A percentile compares a stretch with the other conserved stretches of the same genome.
These are phyloP conservation scores for Beauveria sp. DNA, from an alignment of 2,329 filamentous ascomycete species.

Conservation along the genomic window DNA sequence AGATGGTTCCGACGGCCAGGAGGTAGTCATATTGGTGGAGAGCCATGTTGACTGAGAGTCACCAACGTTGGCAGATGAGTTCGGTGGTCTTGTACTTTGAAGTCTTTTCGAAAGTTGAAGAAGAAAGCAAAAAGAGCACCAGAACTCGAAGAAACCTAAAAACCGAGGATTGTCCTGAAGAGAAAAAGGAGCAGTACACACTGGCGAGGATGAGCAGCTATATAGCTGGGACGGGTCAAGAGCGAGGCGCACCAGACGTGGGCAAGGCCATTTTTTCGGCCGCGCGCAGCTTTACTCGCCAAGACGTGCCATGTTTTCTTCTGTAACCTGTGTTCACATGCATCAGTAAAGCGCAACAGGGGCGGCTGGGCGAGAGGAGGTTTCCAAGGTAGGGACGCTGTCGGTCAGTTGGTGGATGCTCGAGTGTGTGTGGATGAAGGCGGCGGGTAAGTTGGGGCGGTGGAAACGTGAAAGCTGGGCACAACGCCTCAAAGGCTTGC, in stretches of 20 bases:
- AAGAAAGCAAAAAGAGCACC: neutral
- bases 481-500: neutral
- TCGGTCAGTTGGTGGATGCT: neutral
- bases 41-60: neutral
- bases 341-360: neutral
- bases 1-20: constrained; percentile 56
- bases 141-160: neutral
- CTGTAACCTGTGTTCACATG: neutral
- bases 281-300: neutral
- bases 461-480: constrained; percentile 2
- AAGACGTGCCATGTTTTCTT: neutral
- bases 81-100: neutral
- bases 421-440: neutral
- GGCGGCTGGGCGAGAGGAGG: neutral
- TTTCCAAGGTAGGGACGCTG: neutral
- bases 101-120: neutral
- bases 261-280: neutral
- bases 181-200: neutral
- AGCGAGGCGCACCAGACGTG: neutral
- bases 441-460: constrained; percentile 1
- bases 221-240: neutral
- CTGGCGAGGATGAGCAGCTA: neutral
- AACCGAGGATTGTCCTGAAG: neutral
- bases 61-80: neutral
- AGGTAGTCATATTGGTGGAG: constrained; percentile 54